Conservation (phyloP, 2,329 filamentous ascomycete species). For the Drechslerella dactyloides region DNA sequence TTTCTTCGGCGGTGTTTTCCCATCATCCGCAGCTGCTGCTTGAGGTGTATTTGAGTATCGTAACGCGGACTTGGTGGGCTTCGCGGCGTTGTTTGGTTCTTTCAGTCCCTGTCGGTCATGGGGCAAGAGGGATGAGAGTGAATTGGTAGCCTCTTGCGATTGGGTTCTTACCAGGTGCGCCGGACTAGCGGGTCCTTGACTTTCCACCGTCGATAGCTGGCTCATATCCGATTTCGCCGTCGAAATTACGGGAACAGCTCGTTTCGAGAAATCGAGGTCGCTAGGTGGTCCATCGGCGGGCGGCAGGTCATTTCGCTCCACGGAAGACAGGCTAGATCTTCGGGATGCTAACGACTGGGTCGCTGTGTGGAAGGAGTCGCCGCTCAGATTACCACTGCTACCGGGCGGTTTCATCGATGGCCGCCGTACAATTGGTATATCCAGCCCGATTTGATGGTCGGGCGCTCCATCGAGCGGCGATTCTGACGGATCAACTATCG, state of each 20-base stretch:
- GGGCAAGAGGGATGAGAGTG: conserved; percentile 55
- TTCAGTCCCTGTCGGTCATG: conserved; percentile 52
- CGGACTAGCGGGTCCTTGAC: conserved; percentile 50
- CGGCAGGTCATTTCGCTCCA: conserved; percentile 14
- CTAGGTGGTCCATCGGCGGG: conserved; percentile 31
- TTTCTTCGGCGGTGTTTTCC: conserved; percentile 39
- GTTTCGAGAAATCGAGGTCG: conserved; percentile 48
- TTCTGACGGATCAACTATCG: conserved; percentile 31
- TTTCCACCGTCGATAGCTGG: conserved; percentile 46
- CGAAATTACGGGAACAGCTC: conserved; percentile 23
- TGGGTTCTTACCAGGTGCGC: conserved; percentile 50
- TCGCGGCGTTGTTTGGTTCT: conserved; percentile 51
- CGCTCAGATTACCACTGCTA: conserved; percentile 42
- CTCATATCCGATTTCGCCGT: conserved; percentile 31
- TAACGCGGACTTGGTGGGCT: conserved; percentile 47
- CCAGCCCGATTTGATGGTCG: conserved; percentile 27
- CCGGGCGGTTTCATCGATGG: conserved; percentile 25
- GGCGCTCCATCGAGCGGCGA: conserved; percentile 6
- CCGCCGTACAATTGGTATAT: conserved; percentile 35
- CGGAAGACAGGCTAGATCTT: conserved; percentile 28
- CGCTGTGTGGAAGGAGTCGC: conserved; percentile 48
- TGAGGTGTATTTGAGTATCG: conserved; percentile 34
- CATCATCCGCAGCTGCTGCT: conserved; percentile 36
- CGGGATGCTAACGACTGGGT: conserved; percentile 42
- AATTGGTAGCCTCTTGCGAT: conserved; percentile 54